Evolutionary conservation across 2,329 filamentous ascomycete species (phyloP).

Genomic region (Pyrenophora teres): DNA sequence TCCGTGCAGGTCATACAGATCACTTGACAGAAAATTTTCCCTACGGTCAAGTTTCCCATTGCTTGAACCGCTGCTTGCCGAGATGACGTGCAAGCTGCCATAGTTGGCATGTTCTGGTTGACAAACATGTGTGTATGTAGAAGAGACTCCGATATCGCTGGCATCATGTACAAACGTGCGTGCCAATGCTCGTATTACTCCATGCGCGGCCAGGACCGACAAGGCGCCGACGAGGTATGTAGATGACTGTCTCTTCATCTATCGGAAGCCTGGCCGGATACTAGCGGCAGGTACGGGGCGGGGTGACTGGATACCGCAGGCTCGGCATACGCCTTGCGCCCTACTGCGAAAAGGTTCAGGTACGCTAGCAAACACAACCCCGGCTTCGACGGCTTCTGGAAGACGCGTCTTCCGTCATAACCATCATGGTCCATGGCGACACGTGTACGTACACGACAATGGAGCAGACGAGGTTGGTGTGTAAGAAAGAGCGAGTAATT

Average conservation of each 20-base stretch:
- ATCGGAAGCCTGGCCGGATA: conserved; percentile 31
- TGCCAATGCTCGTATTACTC: background rate
- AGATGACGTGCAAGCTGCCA: background rate
- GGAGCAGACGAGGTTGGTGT: background rate
- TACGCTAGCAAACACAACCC: conserved; percentile 15
- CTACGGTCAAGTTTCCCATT: conserved; percentile 18
- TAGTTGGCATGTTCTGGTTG: background rate
- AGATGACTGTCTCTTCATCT: conserved; percentile 3
- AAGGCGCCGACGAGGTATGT: background rate
- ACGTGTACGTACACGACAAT: background rate
- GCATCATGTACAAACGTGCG: too few species aligned
- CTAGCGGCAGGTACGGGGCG: conserved; percentile 19
- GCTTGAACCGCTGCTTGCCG: conserved; percentile 31
- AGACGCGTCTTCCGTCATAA: conserved; percentile 11
- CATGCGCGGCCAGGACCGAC: conserved; percentile 4
- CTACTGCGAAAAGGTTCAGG: conserved; percentile 1
- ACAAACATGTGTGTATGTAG: too few species aligned
- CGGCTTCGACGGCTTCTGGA: conserved; percentile 12
- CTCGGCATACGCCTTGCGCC: conserved; percentile 23
- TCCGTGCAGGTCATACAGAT: conserved; percentile 7
- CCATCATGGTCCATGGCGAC: background rate
- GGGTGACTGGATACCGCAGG: conserved; percentile 25
- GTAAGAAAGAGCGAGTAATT: conserved; percentile 2
- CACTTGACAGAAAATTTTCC: conserved; percentile 24
- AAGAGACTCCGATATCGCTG: conserved; percentile 6